Evolutionary conservation across 2,329 filamentous ascomycete genomes (phyloP), one percentile per base, ranked within the genome.

Genomic region (Epichloe festucae): DNA sequence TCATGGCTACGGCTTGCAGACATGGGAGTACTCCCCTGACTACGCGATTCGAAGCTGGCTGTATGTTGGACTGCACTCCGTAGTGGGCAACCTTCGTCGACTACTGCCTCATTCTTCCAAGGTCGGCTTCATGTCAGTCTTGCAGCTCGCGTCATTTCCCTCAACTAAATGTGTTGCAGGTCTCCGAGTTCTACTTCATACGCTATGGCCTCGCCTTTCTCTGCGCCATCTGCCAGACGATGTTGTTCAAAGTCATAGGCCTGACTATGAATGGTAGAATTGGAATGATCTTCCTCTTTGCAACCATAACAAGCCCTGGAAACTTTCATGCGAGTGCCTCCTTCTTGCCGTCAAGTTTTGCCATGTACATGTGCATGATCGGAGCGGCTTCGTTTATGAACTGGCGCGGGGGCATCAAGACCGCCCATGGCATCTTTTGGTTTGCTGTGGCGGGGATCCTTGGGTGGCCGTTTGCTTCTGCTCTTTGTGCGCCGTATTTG

Each of bases 21-120:
- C 93, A 1, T 98, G 93, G 93, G 93, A 98, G 68, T 98, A 97
- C 70, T 95, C 91, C 93, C 93, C 93, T 5, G 84, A 91, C 53
- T 97, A 87, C 69, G 87, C 89, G 48, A 96, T 98, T 60, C 83
- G 93, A 56, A 96, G 89, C 70, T 98, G 93, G 93, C 75, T 89
- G 21, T 98, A 98, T 63, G 75, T 94, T 39, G 78, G 75, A 5
- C 69, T 96, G 1, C 91, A 98, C 68, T 87, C 89, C 27, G 58
- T 84, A 19, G 69, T 87, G 45, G 85, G 82, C 44, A 87, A 81
- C 55, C 58, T 88, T 17, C 78, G 82, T 35, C 76, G 82, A 39
- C 61, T 93, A 5, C 63, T 84, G 1, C 81, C 81, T 2, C 77
- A 76, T 47, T 71, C 79, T 2, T 77, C 71, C 53, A 85, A 85